These are phyloP conservation scores for Aspergillus thermomutatus DNA, from an alignment of 2,329 filamentous ascomycete species.

Conservation along the genomic window DNA sequence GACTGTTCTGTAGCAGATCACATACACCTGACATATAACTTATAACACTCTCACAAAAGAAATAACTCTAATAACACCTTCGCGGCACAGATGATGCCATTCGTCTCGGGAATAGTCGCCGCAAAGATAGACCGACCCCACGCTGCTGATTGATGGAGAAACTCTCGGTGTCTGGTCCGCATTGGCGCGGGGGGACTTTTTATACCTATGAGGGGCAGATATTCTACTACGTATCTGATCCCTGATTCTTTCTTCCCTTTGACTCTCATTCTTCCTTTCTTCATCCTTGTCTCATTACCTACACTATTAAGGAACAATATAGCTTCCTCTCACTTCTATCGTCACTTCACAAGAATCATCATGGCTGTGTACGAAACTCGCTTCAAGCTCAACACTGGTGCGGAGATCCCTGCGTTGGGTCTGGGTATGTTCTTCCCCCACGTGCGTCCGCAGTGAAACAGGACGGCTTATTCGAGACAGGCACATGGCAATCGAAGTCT, in stretches of 20 bases:
- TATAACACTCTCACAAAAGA: not conserved
- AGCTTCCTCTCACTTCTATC: not conserved
- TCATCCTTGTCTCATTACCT: not conserved
- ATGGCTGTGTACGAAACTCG: conserved; percentile 52
- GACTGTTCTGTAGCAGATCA: not conserved
- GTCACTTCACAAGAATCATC: conserved; percentile 17
- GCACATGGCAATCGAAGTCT: conserved; percentile 62
- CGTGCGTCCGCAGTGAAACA: not conserved
- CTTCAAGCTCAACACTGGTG: conserved; percentile 64
- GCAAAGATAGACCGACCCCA: not conserved
- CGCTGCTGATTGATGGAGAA: conserved; percentile 22
- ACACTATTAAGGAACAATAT: not conserved
- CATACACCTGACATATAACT: not conserved
- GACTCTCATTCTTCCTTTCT: not conserved
- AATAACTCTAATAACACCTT: not conserved
- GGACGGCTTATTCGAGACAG: conserved; percentile 31
- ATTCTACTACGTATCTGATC: conserved; percentile 1
- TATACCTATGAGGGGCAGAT: not conserved
- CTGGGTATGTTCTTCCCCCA: conserved; percentile 47
- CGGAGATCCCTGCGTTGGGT: conserved; percentile 61
- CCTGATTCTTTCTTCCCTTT: not conserved
- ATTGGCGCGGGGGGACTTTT: not conserved
- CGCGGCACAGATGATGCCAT: not conserved
- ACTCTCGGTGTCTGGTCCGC: not conserved
- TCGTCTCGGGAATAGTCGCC: not conserved